phyloP scores from a whole-genome alignment of 208 protist species.

The Endotrypanum monterogeii region DNA sequence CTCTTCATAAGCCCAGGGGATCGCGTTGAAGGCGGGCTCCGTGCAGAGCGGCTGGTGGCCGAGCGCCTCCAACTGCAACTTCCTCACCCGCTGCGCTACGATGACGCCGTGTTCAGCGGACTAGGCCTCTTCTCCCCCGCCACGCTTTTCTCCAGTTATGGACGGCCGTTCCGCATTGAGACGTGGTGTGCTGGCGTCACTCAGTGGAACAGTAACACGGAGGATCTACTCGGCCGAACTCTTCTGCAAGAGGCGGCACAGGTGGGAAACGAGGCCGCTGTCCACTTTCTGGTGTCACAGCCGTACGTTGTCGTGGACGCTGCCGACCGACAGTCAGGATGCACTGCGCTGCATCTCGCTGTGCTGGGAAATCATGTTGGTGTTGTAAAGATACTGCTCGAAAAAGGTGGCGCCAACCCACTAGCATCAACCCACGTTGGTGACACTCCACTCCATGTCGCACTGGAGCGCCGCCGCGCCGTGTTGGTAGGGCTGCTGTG shows the following conservation, averaged over 20 bases:
- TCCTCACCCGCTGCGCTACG: slow-evolving; percentile 12
- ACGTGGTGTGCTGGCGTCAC: slow-evolving; percentile 44
- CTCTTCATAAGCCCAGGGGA: slow-evolving; percentile 69
- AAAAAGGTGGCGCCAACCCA: slow-evolving; percentile 39
- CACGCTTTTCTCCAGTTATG: slow-evolving; percentile 30
- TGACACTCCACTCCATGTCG: slow-evolving; percentile 71
- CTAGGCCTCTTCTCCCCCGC: slow-evolving; percentile 18
- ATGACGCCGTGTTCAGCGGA: slow-evolving; percentile 13
- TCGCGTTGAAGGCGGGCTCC: slow-evolving; percentile 23
- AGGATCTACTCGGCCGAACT: slow-evolving; percentile 76
- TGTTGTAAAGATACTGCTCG: slow-evolving; percentile 49
- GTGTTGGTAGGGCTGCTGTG: slow-evolving; percentile 60
- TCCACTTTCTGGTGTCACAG: slow-evolving; percentile 59
- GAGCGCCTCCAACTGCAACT: slow-evolving; percentile 74
- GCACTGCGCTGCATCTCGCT: slow-evolving; percentile 73
- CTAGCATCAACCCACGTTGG: slow-evolving; percentile 30
- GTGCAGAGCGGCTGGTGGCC: slow-evolving; percentile 54
- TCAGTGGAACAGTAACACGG: slow-evolving; percentile 75
- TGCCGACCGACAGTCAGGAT: slow-evolving; percentile 42
- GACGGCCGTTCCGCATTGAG: slow-evolving; percentile 30
- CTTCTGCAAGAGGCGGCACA: slow-evolving; percentile 72
- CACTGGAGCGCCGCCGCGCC: slow-evolving; percentile 50
- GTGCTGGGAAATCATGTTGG: slow-evolving; percentile 40
- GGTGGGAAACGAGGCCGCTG: slow-evolving; percentile 53
- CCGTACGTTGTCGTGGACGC: slow-evolving; percentile 59